Conservation (phyloP, 2,329 filamentous ascomycete genomes). For the Alternaria arborescens region DNA sequence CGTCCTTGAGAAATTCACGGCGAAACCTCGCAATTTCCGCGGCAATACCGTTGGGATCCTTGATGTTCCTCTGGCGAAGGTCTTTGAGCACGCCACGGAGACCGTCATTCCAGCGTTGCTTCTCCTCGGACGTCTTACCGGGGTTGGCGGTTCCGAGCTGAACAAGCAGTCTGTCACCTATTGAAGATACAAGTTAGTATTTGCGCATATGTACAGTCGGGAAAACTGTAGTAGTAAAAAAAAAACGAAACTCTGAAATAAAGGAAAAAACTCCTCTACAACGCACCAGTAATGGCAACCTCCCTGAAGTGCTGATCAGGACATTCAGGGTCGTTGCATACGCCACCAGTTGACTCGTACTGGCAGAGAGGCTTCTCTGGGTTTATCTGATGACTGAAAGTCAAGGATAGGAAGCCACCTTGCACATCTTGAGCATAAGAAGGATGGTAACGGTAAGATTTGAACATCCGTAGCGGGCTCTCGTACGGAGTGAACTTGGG, state of each 20-base stretch:
- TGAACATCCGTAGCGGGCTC: conserved; percentile 83
- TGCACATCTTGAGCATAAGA: conserved; percentile 73
- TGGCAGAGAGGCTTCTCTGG: conserved; percentile 76
- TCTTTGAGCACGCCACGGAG: conserved; percentile 49
- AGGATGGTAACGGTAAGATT: conserved; percentile 89
- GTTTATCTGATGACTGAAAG: conserved; percentile 92
- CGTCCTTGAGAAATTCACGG: conserved; percentile 52
- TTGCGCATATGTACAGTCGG: conserved; percentile 25
- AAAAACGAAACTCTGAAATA: conserved; percentile 16
- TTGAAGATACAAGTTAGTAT: conserved; percentile 48
- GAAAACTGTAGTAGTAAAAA: conserved; percentile 41
- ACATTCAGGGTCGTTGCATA: conserved; percentile 79
- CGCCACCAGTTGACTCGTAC: conserved; percentile 73
- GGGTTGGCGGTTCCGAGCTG: conserved; percentile 72
- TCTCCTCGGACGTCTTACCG: conserved; percentile 69
- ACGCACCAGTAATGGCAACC: conserved; percentile 75
- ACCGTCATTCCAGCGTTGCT: conserved; percentile 58
- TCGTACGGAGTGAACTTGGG: conserved; percentile 72
- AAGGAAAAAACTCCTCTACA: conserved; percentile 45
- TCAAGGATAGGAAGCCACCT: conserved; percentile 86
- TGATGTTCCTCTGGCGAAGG: conserved; percentile 48
- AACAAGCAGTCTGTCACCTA: conserved; percentile 78
- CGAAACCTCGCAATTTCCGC: conserved; percentile 51
- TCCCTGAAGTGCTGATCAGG: conserved; percentile 80
- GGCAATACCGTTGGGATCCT: conserved; percentile 52